Conservation (phyloP, 164 flowering plant species). For the Dillenia suffruticosa region DNA sequence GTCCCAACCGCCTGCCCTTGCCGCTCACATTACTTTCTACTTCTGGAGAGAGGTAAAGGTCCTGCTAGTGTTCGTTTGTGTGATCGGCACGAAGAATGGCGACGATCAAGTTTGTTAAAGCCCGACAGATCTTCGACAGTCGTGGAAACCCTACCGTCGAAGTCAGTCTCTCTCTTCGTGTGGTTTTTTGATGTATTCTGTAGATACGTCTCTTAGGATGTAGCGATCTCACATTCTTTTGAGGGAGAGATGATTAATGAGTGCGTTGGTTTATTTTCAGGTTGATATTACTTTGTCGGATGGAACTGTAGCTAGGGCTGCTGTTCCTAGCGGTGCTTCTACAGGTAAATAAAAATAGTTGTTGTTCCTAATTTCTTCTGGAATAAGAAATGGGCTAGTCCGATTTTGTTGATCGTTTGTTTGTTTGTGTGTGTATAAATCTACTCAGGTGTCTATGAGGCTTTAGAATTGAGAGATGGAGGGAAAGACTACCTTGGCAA, state of each 20-base stretch:
- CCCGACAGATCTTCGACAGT: slow-evolving; percentile 61
- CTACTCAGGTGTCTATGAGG: slow-evolving; percentile 43
- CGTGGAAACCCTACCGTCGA: slow-evolving; percentile 66
- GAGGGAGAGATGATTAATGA: too few relatives aligned
- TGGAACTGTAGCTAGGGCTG: slow-evolving; percentile 53
- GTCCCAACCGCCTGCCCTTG: too few relatives aligned
- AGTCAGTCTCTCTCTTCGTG: slow-evolving; percentile 14
- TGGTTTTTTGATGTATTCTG: too few relatives aligned
- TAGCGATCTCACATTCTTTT: too few relatives aligned
- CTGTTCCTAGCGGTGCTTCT: slow-evolving; percentile 72
- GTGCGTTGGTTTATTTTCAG: slow-evolving; percentile 16
- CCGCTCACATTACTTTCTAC: too few relatives aligned
- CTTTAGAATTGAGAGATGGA: slow-evolving; percentile 54
- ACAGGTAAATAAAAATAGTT: slow-evolving; percentile 30
- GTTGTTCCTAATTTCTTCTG: not conserved
- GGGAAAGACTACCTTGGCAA: slow-evolving; percentile 59
- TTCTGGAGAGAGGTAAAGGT: too few relatives aligned
- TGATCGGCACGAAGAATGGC: slow-evolving; percentile 14
- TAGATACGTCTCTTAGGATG: too few relatives aligned
- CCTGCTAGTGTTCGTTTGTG: too few relatives aligned
- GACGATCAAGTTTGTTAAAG: slow-evolving; percentile 42
- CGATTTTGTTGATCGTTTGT: not conserved
- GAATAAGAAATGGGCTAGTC: not conserved
- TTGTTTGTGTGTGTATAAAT: not conserved
- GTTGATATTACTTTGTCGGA: slow-evolving; percentile 37